phyloP scores from a whole-genome alignment of 805 yeast genomes.

The Torulaspora maleeae region DNA sequence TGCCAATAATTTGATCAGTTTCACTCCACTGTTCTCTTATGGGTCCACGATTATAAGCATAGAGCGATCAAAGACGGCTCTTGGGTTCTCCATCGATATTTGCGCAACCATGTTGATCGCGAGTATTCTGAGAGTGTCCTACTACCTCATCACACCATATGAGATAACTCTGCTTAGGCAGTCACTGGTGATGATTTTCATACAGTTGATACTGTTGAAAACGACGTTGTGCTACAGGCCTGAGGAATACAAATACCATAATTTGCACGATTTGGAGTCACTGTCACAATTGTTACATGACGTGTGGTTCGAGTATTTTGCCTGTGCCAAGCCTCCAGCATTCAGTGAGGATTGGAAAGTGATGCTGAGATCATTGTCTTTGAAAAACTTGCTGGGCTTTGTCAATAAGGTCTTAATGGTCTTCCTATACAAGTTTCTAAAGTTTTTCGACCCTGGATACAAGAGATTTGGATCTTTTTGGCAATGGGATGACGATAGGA shows the following conservation, averaged over 20 bases:
- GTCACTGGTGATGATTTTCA: constrained; percentile 76
- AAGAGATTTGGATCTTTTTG: constrained; percentile 65
- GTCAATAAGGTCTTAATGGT: constrained; percentile 27
- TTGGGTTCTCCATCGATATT: constrained; percentile 86
- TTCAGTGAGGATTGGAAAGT: constrained; percentile 32
- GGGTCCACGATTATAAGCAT: constrained; percentile 77
- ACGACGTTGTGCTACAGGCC: constrained; percentile 59
- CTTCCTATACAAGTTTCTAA: constrained; percentile 40
- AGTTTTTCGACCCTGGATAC: constrained; percentile 67
- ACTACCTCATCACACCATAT: constrained; percentile 74
- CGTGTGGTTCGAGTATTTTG: constrained; percentile 34
- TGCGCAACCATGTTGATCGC: constrained; percentile 88
- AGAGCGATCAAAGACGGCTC: constrained; percentile 54
- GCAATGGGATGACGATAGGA: constrained; percentile 70
- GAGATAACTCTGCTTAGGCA: constrained; percentile 77
- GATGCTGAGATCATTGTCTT: constrained; percentile 21
- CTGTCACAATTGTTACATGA: constrained; percentile 30
- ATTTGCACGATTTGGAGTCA: constrained; percentile 36
- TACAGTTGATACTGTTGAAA: constrained; percentile 61
- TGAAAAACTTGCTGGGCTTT: constrained; percentile 23
- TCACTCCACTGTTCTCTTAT: constrained; percentile 82
- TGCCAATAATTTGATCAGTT: constrained; percentile 61
- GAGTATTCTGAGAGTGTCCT: constrained; percentile 64
- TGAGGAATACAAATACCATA: constrained; percentile 38
- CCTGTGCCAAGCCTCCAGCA: constrained; percentile 17